phyloP scores from a whole-genome alignment of 495 filamentous ascomycete genomes.

The Penicillium tannophilum region DNA sequence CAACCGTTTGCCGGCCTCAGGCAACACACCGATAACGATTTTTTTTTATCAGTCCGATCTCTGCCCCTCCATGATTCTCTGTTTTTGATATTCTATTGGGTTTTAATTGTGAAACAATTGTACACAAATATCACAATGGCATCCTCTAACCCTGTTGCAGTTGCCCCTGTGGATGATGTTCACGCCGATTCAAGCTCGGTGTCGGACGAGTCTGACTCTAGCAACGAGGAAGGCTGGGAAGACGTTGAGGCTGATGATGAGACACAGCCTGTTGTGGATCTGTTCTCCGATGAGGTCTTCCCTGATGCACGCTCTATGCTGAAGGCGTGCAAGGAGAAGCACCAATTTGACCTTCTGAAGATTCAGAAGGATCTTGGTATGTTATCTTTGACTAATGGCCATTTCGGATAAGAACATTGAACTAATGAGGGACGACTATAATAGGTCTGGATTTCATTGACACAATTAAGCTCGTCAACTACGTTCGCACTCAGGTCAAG shows the following conservation, averaged over 20 bases:
- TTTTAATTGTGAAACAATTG: conserved; percentile 4
- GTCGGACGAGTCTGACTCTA: conserved; percentile 51
- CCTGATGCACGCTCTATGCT: conserved; percentile 67
- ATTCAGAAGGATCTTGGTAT: conserved; percentile 64
- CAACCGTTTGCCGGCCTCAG: conserved; percentile 32
- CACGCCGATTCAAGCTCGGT: conserved; percentile 35
- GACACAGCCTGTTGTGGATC: conserved; percentile 63
- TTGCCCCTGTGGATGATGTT: conserved; percentile 27
- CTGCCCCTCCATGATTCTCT: conserved; percentile 27
- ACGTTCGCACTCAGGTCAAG: conserved; percentile 61
- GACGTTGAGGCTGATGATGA: conserved; percentile 74
- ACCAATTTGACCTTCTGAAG: conserved; percentile 73
- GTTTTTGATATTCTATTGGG: conserved; percentile 4
- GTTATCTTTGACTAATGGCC: conserved; percentile 24
- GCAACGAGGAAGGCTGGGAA: conserved; percentile 75
- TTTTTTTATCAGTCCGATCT: conserved; percentile 30
- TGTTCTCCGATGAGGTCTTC: conserved; percentile 71
- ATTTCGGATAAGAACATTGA: background rate
- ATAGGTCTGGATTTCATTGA: conserved; percentile 78
- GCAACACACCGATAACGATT: conserved; percentile 29
- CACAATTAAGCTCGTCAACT: conserved; percentile 85
- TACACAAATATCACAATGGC: conserved; percentile 30
- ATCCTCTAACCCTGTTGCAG: conserved; percentile 20
- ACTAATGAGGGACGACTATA: background rate
- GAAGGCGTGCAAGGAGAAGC: conserved; percentile 67